Base-by-base conservation (phyloP, 2,329 filamentous ascomycete genomes). In the Mariannaea elegans region DNA sequence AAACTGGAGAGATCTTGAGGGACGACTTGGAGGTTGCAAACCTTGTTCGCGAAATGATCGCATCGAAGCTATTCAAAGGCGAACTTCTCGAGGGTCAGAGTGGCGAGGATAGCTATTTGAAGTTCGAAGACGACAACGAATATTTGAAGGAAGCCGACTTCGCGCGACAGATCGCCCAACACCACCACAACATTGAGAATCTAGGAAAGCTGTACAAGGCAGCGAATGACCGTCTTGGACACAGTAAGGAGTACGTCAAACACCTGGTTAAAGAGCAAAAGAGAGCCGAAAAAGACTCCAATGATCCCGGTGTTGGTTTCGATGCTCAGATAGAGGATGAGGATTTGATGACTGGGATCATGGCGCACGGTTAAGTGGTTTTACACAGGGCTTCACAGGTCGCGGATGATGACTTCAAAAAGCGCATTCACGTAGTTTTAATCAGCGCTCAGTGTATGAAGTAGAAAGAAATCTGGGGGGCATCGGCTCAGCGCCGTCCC, bases 211-310 rank as follows among this genome's bases (percentile, higher is more conserved):
- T 85, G 52, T 82, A 86, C 66, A 78, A 78, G 63, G 73, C 78
- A n/a, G 83, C 82, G 2, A 82, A 85, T 63, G 81, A 84, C 53
- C 80, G 85, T 23, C 75, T 90, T 8, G 80, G 77, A 44, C 77
- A 80, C n/a, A 84, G 81, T 68, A 83, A 81, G 62, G 84, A 88
- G 19, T 89, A 87, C 65, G 74, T 87, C 5, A 82, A 79, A 49
- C 76, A 80, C 59, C 18, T 82, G 16, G 61, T 77, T 2, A 77
- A 76, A 45, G 82, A 86, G 54, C 76, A 81, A 66, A 81, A 78
- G 66, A 77, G 78, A 18, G 60, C 64, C 8, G 79, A 85, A 38
- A 82, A 82, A 66, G 80, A 82, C 0, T 71, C 71, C 2, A 71
- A 73, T 16, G 72, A 74, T 49, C 68, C 72, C 3, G 68, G 72